A percentile compares a stretch with the other conserved stretches of the same genome.
Conservation (phyloP, 164 flowering plant species). For the Piper longum region DNA sequence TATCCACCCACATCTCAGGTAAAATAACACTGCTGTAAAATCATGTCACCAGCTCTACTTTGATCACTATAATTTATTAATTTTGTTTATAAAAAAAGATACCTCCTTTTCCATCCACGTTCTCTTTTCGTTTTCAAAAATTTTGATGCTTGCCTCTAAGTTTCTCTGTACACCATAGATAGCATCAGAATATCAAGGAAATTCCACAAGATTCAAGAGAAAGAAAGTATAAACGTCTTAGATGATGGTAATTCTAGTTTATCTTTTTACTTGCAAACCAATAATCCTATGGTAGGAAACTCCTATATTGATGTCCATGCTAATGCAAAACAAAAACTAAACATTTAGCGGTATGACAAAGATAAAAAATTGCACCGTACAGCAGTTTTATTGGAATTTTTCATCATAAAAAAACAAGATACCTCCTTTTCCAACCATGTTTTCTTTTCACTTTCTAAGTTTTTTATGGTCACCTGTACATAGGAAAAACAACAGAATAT, state of each 20-base stretch:
- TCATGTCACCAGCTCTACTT: not conserved
- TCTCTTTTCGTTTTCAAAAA: conserved; percentile 23
- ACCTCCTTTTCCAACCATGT: conserved; percentile 12
- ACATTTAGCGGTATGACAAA: no score
- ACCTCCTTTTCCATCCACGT: conserved; percentile 28
- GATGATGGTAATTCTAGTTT: not conserved
- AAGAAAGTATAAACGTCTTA: not conserved
- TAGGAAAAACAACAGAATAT: not conserved
- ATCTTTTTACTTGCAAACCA: not conserved
- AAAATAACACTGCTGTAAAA: not conserved
- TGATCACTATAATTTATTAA: not conserved
- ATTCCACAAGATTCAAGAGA: not conserved
- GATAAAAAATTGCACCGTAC: no score
- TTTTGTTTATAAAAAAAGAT: not conserved
- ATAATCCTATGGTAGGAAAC: not conserved
- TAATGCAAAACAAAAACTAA: no score
- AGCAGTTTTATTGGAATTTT: not conserved
- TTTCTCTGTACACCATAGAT: conserved; percentile 17
- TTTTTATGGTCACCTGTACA: conserved; percentile 15
- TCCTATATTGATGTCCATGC: no score
- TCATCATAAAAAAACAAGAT: not conserved
- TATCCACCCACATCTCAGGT: not conserved
- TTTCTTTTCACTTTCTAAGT: conserved; percentile 11
- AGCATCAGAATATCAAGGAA: not conserved
- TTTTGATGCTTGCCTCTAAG: conserved; percentile 20